Percentiles rank a stretch among this genome's conserved stretches.
Evolutionary conservation across 2,329 filamentous ascomycete species (phyloP).

Genomic region (Stachybotrys chartarum): DNA sequence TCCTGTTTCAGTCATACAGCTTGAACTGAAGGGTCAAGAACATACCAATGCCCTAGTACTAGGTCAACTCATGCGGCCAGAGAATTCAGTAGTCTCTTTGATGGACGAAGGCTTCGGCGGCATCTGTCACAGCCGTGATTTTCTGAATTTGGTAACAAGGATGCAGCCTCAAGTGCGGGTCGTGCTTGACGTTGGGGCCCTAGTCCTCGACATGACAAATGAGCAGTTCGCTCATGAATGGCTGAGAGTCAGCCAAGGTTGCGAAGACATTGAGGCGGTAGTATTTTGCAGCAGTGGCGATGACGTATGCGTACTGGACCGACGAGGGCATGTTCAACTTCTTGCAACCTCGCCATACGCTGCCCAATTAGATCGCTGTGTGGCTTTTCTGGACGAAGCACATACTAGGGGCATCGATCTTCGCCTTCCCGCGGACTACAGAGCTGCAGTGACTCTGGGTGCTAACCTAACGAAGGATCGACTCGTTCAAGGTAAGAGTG

Average conservation of each 20-base stretch:
- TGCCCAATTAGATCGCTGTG: slow-evolving; percentile 46
- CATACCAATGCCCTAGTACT: slow-evolving; percentile 63
- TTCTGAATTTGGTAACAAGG: slow-evolving; percentile 33
- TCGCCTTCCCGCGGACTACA: slow-evolving; percentile 45
- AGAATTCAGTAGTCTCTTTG: slow-evolving; percentile 32
- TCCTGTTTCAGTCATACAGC: slow-evolving; percentile 45
- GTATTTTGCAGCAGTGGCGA: slow-evolving; percentile 52
- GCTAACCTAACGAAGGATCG: slow-evolving; percentile 58
- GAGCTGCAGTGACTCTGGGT: slow-evolving; percentile 61
- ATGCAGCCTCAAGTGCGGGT: slow-evolving; percentile 41
- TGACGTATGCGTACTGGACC: slow-evolving; percentile 45
- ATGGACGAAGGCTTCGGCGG: background rate
- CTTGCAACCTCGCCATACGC: slow-evolving; percentile 53
- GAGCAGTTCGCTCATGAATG: slow-evolving; percentile 42
- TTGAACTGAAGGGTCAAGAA: slow-evolving; percentile 41
- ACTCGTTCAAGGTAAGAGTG: slow-evolving; percentile 52
- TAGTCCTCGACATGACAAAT: slow-evolving; percentile 58
- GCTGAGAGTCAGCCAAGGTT: slow-evolving; percentile 26
- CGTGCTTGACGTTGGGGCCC: slow-evolving; percentile 64
- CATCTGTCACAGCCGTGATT: slow-evolving; percentile 15
- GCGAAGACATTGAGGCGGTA: slow-evolving; percentile 14
- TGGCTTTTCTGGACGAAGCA: slow-evolving; percentile 62
- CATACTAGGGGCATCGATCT: slow-evolving; percentile 66
- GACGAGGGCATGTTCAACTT: slow-evolving; percentile 32
- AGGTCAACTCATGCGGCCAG: slow-evolving; percentile 42